Conservation (phyloP, 768 basidiomycete species). For the Xanthoconium stramineum region DNA sequence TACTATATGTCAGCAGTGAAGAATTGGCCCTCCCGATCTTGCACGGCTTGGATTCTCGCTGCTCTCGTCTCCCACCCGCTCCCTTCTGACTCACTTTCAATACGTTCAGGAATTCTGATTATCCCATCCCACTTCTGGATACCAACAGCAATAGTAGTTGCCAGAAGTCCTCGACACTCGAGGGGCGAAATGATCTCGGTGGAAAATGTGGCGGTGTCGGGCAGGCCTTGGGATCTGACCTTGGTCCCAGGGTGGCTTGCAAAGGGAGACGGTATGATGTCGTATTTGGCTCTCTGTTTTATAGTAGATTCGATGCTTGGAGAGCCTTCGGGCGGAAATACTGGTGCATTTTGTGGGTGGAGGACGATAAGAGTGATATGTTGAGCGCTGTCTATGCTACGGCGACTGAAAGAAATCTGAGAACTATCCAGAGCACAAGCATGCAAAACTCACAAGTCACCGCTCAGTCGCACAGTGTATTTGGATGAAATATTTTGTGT, state of each 20-base stretch:
- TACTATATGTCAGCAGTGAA: constrained; percentile 35
- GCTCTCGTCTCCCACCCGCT: constrained; percentile 29
- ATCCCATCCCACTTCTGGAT: constrained; percentile 50
- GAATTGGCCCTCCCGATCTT: constrained; percentile 35
- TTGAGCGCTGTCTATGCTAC: constrained; percentile 30
- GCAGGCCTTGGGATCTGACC: constrained; percentile 1
- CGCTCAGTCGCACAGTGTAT: constrained; percentile 49
- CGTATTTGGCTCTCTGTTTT: constrained; percentile 5
- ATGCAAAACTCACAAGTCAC: constrained; percentile 54
- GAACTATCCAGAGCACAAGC: neutral
- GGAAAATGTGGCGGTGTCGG: constrained; percentile 28
- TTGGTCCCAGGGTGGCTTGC: constrained; percentile 9
- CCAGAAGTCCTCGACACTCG: constrained; percentile 43
- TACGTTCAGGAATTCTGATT: constrained; percentile 42
- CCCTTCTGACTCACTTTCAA: constrained; percentile 4
- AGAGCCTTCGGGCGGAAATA: constrained; percentile 16
- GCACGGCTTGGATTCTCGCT: constrained; percentile 25
- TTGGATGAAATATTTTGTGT: constrained; percentile 43
- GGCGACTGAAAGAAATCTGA: constrained; percentile 38
- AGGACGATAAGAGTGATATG: constrained; percentile 14
- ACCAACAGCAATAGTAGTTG: constrained; percentile 31
- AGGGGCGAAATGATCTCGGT: constrained; percentile 42
- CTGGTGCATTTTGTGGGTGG: constrained; percentile 11
- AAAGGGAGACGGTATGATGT: constrained; percentile 17
- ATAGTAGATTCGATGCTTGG: constrained; percentile 16